A percentile compares a stretch with the other conserved stretches of the same genome.
Conservation (phyloP, 1,284 basidiomycete genomes). For the Irpex lacteus region DNA sequence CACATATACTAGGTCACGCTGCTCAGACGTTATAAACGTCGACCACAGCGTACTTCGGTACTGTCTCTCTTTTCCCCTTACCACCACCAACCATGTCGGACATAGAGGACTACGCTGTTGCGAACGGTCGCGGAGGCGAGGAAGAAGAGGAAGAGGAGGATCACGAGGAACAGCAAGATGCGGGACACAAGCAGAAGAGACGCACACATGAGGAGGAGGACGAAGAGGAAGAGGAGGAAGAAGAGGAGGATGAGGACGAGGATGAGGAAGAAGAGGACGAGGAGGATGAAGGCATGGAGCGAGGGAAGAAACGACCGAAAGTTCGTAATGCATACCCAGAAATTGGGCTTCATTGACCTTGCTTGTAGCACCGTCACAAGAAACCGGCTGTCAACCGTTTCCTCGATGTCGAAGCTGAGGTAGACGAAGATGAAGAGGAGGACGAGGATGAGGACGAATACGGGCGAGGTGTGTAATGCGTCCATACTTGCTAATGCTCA, state of each 20-base stretch:
- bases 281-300: slow-evolving; percentile 36
- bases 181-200: slow-evolving; percentile 22
- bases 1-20: background rate
- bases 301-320: slow-evolving; percentile 56
- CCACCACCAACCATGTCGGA: slow-evolving; percentile 45
- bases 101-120: slow-evolving; percentile 40
- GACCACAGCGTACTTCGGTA: background rate
- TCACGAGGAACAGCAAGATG: slow-evolving; percentile 25
- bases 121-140: slow-evolving; percentile 15
- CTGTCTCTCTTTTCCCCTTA: slow-evolving; percentile 10
- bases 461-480: slow-evolving; percentile 53
- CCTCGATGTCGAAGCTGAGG: slow-evolving; percentile 94
- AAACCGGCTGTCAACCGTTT: slow-evolving; percentile 72
- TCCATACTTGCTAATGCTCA: background rate
- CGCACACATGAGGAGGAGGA: slow-evolving; percentile 36
- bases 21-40: background rate
- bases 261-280: slow-evolving; percentile 40
- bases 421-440: slow-evolving; percentile 93
- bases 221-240: slow-evolving; percentile 54
- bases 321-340: slow-evolving; percentile 30
- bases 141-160: slow-evolving; percentile 35
- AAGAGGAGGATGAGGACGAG: slow-evolving; percentile 51
- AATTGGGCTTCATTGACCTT: slow-evolving; percentile 12
- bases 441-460: slow-evolving; percentile 91
- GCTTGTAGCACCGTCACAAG: slow-evolving; percentile 58